Base-by-base conservation (phyloP, 345 rosid species). In the Luvunga scandens region DNA sequence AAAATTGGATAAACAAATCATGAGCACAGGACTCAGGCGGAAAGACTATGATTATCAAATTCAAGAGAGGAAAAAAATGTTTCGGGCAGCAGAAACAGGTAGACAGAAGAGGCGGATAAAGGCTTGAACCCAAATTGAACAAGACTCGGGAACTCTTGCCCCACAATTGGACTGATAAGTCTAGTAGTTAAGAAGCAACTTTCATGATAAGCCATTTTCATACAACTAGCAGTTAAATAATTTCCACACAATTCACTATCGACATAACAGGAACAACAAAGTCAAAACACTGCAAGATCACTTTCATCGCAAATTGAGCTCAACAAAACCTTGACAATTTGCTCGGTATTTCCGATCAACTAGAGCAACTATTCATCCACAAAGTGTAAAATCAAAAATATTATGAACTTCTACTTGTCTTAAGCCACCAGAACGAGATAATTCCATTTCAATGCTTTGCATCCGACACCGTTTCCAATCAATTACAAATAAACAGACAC, bases 361-460 rank as follows among this genome's bases (percentile, higher is more conserved):
- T 57, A 70, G 4, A 48, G 38, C 6, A 34, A 34, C 27, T 21
- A 31, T 34, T 34, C 45, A 7, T 19, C 10, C 30, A 18, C 75
- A 31, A 55, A 27, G 19, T 19, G 12, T 21, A 71, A 56, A 30
- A 4, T 56, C 1, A 72, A 72, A 72, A 72, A 22, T n/a, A 6
- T 50, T 16, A 10, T 64, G 19, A 34, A 64, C 9, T 9, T 53
- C 42, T 9, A 55, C 19, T 59, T 0, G 66, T 0, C 66, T 34
- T 30, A 72, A 36, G 48, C 66, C 66, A 57, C 75, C 65, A 34
- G 65, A 57, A 72, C 27, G 25, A 56, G 75, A 61, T 75, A 31
- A 30, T 75, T 75, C 63, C 71, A 48, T 65, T 63, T 9, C n/a
- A 31, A 22, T 34, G 48, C 45, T 21, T 22, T 21, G 70, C 45